Conservation (phyloP, 805 yeast species). For the Myxozyma monticola region DNA sequence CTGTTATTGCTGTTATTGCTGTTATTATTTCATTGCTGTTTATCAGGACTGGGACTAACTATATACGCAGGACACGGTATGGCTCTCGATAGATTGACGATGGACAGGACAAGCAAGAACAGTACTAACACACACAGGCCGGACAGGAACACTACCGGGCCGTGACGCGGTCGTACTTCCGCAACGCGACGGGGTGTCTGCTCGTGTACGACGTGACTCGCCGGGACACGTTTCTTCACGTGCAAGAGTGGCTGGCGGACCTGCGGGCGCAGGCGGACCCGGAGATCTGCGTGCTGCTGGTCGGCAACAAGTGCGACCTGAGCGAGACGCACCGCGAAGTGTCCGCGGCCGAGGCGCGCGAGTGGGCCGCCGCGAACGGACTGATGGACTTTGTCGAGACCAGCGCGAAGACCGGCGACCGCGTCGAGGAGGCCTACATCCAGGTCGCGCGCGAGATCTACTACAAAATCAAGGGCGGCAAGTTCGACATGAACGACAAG, state of each 20-base stretch:
- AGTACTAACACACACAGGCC: slow-evolving; percentile 24
- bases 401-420: slow-evolving; percentile 65
- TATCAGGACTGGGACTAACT: slow-evolving; percentile 4
- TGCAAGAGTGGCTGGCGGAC: slow-evolving; percentile 70
- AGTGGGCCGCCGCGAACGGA: slow-evolving; percentile 53
- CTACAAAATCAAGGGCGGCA: slow-evolving; percentile 37
- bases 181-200: slow-evolving; percentile 42
- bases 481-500: slow-evolving; percentile 37
- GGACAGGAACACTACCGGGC: slow-evolving; percentile 43
- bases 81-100: no score
- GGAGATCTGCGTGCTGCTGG: slow-evolving; percentile 68
- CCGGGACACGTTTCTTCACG: slow-evolving; percentile 38
- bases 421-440: slow-evolving; percentile 50
- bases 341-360: slow-evolving; percentile 37
- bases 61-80: slow-evolving; percentile 27
- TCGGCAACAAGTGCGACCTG: slow-evolving; percentile 80
- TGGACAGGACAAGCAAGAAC: no score
- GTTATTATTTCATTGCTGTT: neutral
- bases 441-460: slow-evolving; percentile 39
- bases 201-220: slow-evolving; percentile 42
- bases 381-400: slow-evolving; percentile 49
- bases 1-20: slow-evolving; percentile 1
- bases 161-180: slow-evolving; percentile 41
- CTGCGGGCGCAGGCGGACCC: slow-evolving; percentile 65
- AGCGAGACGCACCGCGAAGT: slow-evolving; percentile 36